Conservation (phyloP, 345 rosid species). For the Corchorus olitorius region DNA sequence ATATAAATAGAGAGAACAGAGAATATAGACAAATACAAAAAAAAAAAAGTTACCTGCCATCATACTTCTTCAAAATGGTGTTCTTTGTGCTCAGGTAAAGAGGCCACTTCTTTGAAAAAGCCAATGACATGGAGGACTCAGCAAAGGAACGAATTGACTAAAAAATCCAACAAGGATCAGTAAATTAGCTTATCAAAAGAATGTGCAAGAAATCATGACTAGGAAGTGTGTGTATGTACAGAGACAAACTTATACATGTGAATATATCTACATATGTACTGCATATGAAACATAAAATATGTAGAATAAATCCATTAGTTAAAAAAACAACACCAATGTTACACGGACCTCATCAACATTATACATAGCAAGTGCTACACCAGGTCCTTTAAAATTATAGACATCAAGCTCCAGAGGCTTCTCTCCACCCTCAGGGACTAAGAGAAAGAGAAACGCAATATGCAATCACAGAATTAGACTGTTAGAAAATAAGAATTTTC, state of each 20-base stretch:
- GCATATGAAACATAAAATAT: neutral
- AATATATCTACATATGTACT: neutral
- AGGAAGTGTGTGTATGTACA: neutral
- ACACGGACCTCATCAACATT: conserved; percentile 83
- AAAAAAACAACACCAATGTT: conserved; percentile 4
- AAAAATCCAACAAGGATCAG: conserved; percentile 24
- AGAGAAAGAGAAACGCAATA: conserved; percentile 7
- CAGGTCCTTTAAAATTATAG: conserved; percentile 86
- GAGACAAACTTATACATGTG: neutral
- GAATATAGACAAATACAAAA: conserved; percentile 7
- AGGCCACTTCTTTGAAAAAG: conserved; percentile 91
- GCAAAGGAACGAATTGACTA: conserved; percentile 95
- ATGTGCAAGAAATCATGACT: neutral
- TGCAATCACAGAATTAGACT: neutral
- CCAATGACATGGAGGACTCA: conserved; percentile 89
- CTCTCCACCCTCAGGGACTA: conserved; percentile 80
- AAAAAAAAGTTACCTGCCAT: conserved; percentile 75
- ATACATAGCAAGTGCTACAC: conserved; percentile 95
- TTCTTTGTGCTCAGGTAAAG: conserved; percentile 95
- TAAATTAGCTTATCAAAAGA: conserved; percentile 21
- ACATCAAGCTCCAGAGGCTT: conserved; percentile 71
- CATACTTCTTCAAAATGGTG: conserved; percentile 95
- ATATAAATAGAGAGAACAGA: neutral
- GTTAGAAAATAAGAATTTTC: neutral
- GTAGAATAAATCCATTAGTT: neutral